A percentile compares a stretch with the other conserved stretches of the same genome.
These are phyloP conservation scores for Cladochytrium replicatum DNA, from an alignment of 192 early-diverging fungal species.

Conservation along the genomic window DNA sequence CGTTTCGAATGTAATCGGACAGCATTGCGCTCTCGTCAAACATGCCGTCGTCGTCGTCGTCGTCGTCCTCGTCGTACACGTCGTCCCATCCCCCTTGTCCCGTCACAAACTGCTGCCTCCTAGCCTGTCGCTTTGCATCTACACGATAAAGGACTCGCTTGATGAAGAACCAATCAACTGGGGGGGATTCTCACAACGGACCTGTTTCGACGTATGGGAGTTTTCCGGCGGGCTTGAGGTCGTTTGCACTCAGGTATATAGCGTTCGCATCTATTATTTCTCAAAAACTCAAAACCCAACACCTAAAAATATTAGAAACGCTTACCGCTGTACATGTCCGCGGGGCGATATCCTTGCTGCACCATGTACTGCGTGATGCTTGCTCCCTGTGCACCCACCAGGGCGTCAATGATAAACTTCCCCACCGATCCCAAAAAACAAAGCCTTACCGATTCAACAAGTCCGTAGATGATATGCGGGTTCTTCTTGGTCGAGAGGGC, in stretches of 20 bases:
- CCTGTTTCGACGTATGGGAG: too few relatives aligned
- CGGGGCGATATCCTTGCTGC: constrained; percentile 20
- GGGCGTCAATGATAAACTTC: neutral
- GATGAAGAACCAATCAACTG: too few relatives aligned
- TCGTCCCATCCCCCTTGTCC: constrained; percentile 12
- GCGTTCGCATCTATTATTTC: constrained; percentile 3
- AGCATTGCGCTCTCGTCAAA: neutral
- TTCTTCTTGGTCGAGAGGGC: constrained; percentile 24
- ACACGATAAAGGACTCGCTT: constrained; percentile 8
- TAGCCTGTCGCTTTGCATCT: constrained; percentile 2
- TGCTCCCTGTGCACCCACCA: constrained; percentile 16
- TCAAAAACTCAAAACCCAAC: constrained; percentile 4
- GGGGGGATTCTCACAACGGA: too few relatives aligned
- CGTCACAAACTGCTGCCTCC: constrained; percentile 8
- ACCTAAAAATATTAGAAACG: neutral
- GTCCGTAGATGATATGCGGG: constrained; percentile 17
- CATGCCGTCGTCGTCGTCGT: constrained; percentile 12
- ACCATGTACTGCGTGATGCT: constrained; percentile 25
- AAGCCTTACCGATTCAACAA: constrained; percentile 7
- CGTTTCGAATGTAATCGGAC: neutral
- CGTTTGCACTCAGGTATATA: constrained; percentile 16
- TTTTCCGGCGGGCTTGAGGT: too few relatives aligned
- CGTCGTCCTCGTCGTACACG: neutral
- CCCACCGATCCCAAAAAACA: neutral
- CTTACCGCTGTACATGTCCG: constrained; percentile 12